A percentile compares a stretch with the other conserved stretches of the same genome.
These are phyloP conservation scores for Aspergillus quadrilineatus DNA, from an alignment of 2,329 filamentous ascomycete species.

Conservation along the genomic window DNA sequence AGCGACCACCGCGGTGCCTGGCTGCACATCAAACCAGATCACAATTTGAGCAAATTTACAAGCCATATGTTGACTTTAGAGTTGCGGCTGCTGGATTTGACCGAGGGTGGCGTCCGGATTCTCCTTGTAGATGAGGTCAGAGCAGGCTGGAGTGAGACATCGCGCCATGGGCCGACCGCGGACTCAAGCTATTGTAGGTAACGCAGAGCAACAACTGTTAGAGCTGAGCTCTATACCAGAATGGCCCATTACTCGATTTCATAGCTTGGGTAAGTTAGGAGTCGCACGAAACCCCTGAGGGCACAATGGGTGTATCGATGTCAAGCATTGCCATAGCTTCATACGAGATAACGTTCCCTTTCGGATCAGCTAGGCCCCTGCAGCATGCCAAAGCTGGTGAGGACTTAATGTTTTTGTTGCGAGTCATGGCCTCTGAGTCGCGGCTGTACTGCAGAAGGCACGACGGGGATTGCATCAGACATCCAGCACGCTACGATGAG, in stretches of 20 bases:
- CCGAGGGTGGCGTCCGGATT: constrained; percentile 5
- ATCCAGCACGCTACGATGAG: neutral
- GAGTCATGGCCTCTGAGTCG: constrained; percentile 6
- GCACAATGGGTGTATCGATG: too few relatives aligned
- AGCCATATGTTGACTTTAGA: neutral
- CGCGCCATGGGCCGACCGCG: neutral
- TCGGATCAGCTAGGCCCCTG: neutral
- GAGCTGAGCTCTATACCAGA: neutral
- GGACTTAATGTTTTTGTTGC: too few relatives aligned
- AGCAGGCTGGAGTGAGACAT: constrained; percentile 4
- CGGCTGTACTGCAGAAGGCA: too few relatives aligned
- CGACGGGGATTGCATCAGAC: neutral
- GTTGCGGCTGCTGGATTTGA: neutral
- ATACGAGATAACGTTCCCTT: too few relatives aligned
- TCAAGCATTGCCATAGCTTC: too few relatives aligned
- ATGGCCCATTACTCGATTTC: too few relatives aligned
- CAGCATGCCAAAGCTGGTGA: neutral
- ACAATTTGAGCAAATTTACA: neutral
- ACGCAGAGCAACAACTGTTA: neutral
- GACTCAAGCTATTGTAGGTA: neutral
- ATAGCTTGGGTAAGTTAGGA: too few relatives aligned
- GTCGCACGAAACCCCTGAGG: too few relatives aligned
- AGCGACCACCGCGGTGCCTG: neutral
- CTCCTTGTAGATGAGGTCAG: neutral
- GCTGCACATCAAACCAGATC: neutral